Base-by-base conservation (phyloP, 1,139 yeast genomes). In the Candida glucosophila region DNA sequence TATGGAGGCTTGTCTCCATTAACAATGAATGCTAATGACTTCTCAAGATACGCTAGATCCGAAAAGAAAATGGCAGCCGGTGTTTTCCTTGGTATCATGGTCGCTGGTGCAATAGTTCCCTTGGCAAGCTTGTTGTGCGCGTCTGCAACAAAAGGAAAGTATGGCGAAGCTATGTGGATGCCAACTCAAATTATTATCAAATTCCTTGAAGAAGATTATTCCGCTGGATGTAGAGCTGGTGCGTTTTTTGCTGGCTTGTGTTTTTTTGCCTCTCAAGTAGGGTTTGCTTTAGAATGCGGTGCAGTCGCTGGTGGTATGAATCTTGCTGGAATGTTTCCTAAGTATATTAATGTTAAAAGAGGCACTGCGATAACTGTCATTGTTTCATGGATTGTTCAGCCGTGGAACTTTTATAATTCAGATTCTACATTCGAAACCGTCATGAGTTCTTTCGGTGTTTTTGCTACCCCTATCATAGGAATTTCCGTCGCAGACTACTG, bases 281-380 rank as follows among this genome's bases (percentile, higher is more conserved):
- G 63, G 22, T 56, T 65, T 29, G 67, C 67, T 21, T 51, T 58
- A 13, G 55, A 65, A 27, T 67, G 62, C 29, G 61, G 67, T 41
- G 73, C 68, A 11, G 53, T 64, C 29, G 66, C 73, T 3, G 66
- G 67, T 29, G 73, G 74, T 22, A 64, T 65, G 57, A 73, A 67
- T 43, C 37, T 67, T 25, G 54, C 69, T 6, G 71, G 72, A 25
- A 33, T 67, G 13, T 43, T 60, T 20, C 73, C 73, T 19, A 55
- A 52, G 33, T 67, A 61, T 39, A 54, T 70, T 39, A 65, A 65
- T 31, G 66, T 70, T 32, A 51, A 52, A 32, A 52, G 77, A 31
- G 76, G 74, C 34, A 63, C 70, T 6, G 30, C 62, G 9, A 30
- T 63, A 8, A 52, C 64, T 22, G 66, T 68, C 3, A 29, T 55